Evolutionary conservation across 2,329 filamentous ascomycete genomes (phyloP).

Genomic region (Curvularia hawaiiensis): DNA sequence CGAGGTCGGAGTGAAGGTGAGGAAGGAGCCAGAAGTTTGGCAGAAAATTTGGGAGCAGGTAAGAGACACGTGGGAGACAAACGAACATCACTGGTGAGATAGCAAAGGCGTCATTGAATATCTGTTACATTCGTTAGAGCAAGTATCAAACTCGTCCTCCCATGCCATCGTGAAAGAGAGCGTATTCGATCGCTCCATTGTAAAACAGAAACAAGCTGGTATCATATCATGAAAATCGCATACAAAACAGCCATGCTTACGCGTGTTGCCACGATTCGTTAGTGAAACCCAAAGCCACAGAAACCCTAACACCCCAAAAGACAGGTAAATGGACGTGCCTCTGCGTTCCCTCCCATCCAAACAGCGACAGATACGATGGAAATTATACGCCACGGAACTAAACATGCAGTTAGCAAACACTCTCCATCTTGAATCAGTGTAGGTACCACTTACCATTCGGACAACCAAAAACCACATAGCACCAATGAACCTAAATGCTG

Average conservation of each 20-base stretch:
- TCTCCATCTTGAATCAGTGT: neutral
- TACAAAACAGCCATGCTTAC: conserved; percentile 1
- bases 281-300: conserved; percentile 1
- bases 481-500: conserved; percentile 84
- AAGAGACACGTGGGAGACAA: neutral
- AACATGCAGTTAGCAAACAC: conserved; percentile 31
- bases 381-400: conserved; percentile 58
- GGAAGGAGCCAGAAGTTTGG: neutral
- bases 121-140: conserved; percentile 1
- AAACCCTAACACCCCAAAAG: conserved; percentile 10
- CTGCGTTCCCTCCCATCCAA: neutral
- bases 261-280: conserved; percentile 10
- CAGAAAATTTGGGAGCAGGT: neutral
- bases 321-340: neutral
- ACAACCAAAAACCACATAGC: conserved; percentile 87
- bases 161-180: conserved; percentile 2
- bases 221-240: conserved; percentile 24
- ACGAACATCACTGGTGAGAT: neutral
- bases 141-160: conserved; percentile 14
- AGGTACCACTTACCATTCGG: conserved; percentile 43
- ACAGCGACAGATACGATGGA: neutral
- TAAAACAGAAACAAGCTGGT: conserved; percentile 19
- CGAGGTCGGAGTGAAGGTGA: conserved; percentile 14
- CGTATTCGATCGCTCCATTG: neutral
- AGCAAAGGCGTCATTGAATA: neutral